Evolutionary conservation across 1,139 yeast genomes (phyloP).

Genomic region (Blastobotrys malaysiensis): DNA sequence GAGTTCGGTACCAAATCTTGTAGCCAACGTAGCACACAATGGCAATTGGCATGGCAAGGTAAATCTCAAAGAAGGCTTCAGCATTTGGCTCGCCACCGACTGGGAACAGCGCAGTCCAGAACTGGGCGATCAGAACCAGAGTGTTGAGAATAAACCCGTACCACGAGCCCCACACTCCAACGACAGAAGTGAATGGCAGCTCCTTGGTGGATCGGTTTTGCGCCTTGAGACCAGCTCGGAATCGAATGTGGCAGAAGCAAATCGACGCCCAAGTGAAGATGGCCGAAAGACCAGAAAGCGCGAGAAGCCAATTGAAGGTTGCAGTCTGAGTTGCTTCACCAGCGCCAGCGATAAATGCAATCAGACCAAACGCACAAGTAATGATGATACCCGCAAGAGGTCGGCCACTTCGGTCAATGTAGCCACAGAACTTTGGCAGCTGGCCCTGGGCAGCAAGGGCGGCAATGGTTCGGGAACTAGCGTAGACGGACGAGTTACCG

Average conservation of each 20-base stretch:
- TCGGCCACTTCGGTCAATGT: conserved; percentile 69
- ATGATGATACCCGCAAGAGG: conserved; percentile 63
- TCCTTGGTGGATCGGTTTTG: conserved; percentile 64
- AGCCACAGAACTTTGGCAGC: conserved; percentile 66
- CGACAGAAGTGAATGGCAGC: conserved; percentile 62
- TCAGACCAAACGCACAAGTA: conserved; percentile 56
- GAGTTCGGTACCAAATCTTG: conserved; percentile 43
- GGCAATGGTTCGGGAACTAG: conserved; percentile 73
- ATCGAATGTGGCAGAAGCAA: conserved; percentile 68
- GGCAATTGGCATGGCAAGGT: conserved; percentile 51
- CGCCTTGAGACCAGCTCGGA: conserved; percentile 63
- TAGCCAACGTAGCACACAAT: conserved; percentile 45
- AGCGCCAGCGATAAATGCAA: conserved; percentile 66
- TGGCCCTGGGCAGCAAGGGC: conserved; percentile 75
- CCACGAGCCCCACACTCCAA: conserved; percentile 66
- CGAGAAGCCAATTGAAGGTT: conserved; percentile 74
- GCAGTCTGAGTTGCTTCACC: conserved; percentile 58
- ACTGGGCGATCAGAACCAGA: conserved; percentile 69
- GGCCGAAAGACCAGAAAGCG: conserved; percentile 75
- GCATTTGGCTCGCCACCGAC: conserved; percentile 43
- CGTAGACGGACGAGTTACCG: conserved; percentile 72
- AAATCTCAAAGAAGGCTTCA: conserved; percentile 45
- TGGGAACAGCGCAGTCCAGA: conserved; percentile 75
- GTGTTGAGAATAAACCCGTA: conserved; percentile 58
- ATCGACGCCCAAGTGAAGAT: conserved; percentile 79